phyloP scores from a whole-genome alignment of 2,329 filamentous ascomycete genomes.

The Magnaporthiopsis rhizophila region DNA sequence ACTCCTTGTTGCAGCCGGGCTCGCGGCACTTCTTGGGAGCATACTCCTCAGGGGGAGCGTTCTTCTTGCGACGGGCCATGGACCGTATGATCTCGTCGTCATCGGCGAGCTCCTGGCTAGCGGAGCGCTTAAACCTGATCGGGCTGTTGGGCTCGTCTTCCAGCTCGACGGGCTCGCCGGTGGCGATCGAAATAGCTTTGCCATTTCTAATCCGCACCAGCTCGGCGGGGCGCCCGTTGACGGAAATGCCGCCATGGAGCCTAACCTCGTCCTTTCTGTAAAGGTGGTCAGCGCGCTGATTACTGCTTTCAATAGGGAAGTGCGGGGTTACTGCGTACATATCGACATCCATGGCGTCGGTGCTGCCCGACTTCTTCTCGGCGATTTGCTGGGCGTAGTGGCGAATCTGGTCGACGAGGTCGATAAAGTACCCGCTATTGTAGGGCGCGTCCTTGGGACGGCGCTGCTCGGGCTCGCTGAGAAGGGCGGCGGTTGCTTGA shows the following conservation, averaged over 20 bases:
- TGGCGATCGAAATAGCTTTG: constrained; percentile 69
- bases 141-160: constrained; percentile 38
- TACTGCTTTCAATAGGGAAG: neutral
- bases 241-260: constrained; percentile 71
- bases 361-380: constrained; percentile 46
- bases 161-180: constrained; percentile 55
- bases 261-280: constrained; percentile 59
- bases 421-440: constrained; percentile 93
- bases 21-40: constrained; percentile 71
- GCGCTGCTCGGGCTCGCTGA: constrained; percentile 80
- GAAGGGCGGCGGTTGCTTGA: constrained; percentile 77
- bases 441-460: constrained; percentile 82
- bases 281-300: neutral
- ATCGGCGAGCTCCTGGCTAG: constrained; percentile 63
- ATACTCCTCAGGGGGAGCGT: constrained; percentile 75
- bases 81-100: constrained; percentile 80
- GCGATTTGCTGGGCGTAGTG: constrained; percentile 82
- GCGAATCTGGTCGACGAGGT: constrained; percentile 88
- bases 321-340: constrained; percentile 35
- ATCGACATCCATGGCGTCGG: constrained; percentile 50
- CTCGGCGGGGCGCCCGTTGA: constrained; percentile 76
- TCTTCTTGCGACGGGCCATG: constrained; percentile 95
- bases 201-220: constrained; percentile 76
- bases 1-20: constrained; percentile 75
- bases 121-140: constrained; percentile 56